phyloP scores from a whole-genome alignment of 768 basidiomycete genomes.

The Tricholoma sp. region DNA sequence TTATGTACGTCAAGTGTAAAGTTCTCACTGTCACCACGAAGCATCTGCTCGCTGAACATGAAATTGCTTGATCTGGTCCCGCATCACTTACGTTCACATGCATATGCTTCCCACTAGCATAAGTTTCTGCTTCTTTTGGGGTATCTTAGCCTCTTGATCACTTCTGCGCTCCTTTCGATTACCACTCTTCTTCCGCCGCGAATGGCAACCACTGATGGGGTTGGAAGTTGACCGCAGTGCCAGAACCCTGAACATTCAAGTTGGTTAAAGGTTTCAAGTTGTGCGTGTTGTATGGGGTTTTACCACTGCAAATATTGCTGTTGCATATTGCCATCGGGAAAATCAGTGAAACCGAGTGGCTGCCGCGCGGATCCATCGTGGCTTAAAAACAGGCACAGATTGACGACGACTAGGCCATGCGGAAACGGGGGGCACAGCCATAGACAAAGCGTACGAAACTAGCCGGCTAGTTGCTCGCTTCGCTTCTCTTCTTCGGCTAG shows the following conservation, averaged over 20 bases:
- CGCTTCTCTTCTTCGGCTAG: background rate
- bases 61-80: background rate
- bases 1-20: too few species aligned
- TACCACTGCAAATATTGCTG: background rate
- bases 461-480: background rate
- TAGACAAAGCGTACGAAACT: background rate
- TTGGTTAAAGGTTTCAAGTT: background rate
- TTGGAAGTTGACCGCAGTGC: too few species aligned
- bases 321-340: background rate
- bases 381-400: background rate
- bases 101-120: background rate
- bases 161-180: background rate
- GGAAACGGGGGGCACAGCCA: background rate
- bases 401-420: background rate
- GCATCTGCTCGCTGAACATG: background rate
- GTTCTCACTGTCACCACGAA: background rate
- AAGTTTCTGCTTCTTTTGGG: background rate
- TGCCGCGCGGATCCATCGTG: constrained; percentile 1
- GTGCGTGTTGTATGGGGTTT: background rate
- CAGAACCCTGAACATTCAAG: too few species aligned
- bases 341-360: background rate
- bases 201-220: background rate
- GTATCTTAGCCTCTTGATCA: background rate
- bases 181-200: background rate
- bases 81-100: background rate